These are phyloP conservation scores for Phytophthora pistaciae DNA, from an alignment of 352 stramenopile genomes.

Conservation along the genomic window DNA sequence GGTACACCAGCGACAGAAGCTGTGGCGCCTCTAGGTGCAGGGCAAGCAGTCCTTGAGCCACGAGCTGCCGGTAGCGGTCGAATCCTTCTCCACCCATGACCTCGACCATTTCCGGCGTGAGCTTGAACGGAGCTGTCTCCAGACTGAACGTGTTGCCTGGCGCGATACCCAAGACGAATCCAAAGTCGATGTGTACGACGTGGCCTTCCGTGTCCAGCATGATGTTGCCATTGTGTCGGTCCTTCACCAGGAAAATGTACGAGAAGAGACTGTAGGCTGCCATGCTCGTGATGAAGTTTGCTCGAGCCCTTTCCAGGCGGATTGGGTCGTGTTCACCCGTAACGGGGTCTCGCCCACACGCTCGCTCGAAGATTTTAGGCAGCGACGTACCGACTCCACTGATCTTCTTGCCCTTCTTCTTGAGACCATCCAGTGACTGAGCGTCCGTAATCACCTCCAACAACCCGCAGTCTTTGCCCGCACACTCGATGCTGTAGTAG, in stretches of 20 bases:
- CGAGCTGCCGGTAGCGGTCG: conserved; percentile 92
- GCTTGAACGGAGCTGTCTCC: conserved; percentile 98
- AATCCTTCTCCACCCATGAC: conserved; percentile 92
- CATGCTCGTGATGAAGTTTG: conserved; percentile 96
- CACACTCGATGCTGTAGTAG: conserved; percentile 96
- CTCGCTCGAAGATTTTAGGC: conserved; percentile 58
- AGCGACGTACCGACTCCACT: conserved; percentile 39
- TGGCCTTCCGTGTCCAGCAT: conserved; percentile 96
- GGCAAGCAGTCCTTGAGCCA: conserved; percentile 94
- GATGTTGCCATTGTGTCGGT: conserved; percentile 99
- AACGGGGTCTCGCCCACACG: conserved; percentile 53
- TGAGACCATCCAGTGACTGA: conserved; percentile 96
- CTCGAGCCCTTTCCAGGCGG: conserved; percentile 80
- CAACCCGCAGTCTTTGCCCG: conserved; percentile 92
- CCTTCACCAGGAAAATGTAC: conserved; percentile 98
- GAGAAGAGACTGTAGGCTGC: conserved; percentile 97
- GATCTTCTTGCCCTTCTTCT: conserved; percentile 85
- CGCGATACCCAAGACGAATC: conserved; percentile 98
- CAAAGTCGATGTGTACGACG: conserved; percentile 99
- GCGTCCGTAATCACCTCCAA: conserved; percentile 96
- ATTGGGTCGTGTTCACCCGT: conserved; percentile 49
- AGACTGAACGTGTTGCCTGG: conserved; percentile 97
- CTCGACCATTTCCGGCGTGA: conserved; percentile 97
- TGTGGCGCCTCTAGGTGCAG: conserved; percentile 94
- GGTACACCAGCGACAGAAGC: conserved; percentile 90